Base-by-base conservation (phyloP, 495 filamentous ascomycete species). In the Daldinia decipiens region DNA sequence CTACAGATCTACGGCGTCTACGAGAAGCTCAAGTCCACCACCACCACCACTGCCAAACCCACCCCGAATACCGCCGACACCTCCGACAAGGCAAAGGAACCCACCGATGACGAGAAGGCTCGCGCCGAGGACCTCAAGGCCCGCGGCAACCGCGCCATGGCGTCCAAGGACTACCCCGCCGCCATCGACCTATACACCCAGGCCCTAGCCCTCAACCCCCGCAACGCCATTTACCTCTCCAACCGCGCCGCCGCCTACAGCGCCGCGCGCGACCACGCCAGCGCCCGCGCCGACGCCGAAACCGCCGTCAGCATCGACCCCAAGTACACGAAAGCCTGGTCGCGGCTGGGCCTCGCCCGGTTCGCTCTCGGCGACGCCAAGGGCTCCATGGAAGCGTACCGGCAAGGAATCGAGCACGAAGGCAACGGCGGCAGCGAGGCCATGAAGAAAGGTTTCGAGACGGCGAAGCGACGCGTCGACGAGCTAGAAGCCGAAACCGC, bases 291-390 rank as follows among this genome's bases (percentile, higher is more conserved):
- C 52, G 95, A 98, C 80, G 95, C 95, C 29, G 93, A 98, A 82
- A 84, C 94, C 63, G 95, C 95, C 27, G 90, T 92, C 38, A 86
- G 87, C 53, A 86, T 91, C 36, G 95, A 98, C 78, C 93, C 95
- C 26, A 91, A 89, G 73, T 98, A 98, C 84, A 94, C 93, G 71
- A 98, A 98, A 84, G 95, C 93, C 7, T 99, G 95, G 95, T 92
- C 89, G 70, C 85, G 95, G 39, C 87, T 99, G 19, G 95, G 95
- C 11, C 89, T 97, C 15, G 95, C 95, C 36, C 85, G 90, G 24
- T 99, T 93, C 76, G 94, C 94, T 52, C 84, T 97, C 67, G 95
- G 93, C 36, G 94, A 99, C 77, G 90, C 91, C 65, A 91, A 90
- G 77, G 95, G 92, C 12, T 89, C 89, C 59, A 95, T 97, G 92